These are phyloP conservation scores for Colletotrichum sp. DNA, from an alignment of 2,329 filamentous ascomycete species.

Conservation along the genomic window DNA sequence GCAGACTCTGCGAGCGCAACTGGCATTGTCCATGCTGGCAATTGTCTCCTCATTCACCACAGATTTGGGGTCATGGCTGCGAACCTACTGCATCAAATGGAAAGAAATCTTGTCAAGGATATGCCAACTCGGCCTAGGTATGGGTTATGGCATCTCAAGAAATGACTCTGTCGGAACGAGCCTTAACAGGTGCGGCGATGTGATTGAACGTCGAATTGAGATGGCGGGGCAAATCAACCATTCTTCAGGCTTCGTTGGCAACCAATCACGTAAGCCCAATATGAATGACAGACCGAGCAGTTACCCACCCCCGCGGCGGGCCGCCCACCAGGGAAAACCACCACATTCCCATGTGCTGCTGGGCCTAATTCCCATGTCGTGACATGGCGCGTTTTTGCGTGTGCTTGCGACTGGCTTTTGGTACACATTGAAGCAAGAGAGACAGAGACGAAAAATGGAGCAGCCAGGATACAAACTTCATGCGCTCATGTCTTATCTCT, in stretches of 20 bases:
- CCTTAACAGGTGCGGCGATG: not conserved
- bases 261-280: conserved; percentile 1
- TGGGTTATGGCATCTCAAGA: not conserved
- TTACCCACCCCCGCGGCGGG: not conserved
- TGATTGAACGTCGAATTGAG: not conserved
- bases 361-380: not conserved
- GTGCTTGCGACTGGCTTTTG: not conserved
- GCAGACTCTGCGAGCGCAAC: not conserved
- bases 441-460: not conserved
- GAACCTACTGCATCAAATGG: not conserved
- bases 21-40: not conserved
- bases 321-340: not conserved
- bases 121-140: not conserved
- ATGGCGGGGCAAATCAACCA: not conserved
- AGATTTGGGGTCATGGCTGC: not conserved
- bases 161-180: not conserved
- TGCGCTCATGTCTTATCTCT: not conserved
- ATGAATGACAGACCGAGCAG: not conserved
- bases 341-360: not conserved
- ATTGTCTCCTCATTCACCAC: not conserved
- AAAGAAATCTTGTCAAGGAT: not conserved
- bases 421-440: not conserved
- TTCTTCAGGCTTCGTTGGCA: not conserved
- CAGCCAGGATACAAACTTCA: not conserved
- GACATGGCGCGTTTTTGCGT: not conserved